Conservation (phyloP, 768 basidiomycete species). For the Auricularia sp. region DNA sequence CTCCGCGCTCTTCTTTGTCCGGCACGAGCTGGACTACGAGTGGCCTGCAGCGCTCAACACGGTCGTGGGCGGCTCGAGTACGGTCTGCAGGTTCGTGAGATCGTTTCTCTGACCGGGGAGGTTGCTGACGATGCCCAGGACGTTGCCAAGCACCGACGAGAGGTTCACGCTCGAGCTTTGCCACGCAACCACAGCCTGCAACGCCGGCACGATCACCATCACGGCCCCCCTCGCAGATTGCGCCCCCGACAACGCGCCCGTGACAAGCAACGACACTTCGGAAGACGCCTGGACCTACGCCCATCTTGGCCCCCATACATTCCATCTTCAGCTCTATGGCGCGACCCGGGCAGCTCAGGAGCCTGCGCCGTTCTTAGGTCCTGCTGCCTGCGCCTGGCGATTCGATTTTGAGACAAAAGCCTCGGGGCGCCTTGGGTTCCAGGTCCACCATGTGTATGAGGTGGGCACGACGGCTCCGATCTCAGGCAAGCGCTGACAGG, state of each 20-base stretch:
- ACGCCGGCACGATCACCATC: background rate
- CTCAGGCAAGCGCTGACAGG: too few relatives aligned
- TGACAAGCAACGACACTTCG: background rate
- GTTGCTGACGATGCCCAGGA: background rate
- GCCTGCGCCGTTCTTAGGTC: background rate
- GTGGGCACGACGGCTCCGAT: background rate
- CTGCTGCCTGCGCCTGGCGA: background rate
- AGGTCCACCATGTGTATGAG: constrained; percentile 1
- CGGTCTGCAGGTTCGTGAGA: background rate
- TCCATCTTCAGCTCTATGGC: background rate
- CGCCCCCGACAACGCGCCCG: background rate
- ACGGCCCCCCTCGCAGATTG: background rate
- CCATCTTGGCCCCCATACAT: background rate
- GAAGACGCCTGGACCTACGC: background rate
- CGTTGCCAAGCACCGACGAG: background rate
- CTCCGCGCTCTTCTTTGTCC: background rate
- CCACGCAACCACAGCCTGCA: background rate
- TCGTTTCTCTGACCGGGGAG: background rate
- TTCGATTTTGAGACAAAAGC: background rate
- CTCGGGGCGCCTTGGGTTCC: background rate
- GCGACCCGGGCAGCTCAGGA: background rate
- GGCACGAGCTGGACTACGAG: background rate
- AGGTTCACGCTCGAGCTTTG: background rate
- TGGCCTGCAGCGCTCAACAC: background rate
- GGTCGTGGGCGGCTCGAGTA: background rate